Evolutionary conservation across 1,284 basidiomycete genomes (phyloP), one percentile per base, ranked within the genome.

Genomic region (Peniophora sp.): DNA sequence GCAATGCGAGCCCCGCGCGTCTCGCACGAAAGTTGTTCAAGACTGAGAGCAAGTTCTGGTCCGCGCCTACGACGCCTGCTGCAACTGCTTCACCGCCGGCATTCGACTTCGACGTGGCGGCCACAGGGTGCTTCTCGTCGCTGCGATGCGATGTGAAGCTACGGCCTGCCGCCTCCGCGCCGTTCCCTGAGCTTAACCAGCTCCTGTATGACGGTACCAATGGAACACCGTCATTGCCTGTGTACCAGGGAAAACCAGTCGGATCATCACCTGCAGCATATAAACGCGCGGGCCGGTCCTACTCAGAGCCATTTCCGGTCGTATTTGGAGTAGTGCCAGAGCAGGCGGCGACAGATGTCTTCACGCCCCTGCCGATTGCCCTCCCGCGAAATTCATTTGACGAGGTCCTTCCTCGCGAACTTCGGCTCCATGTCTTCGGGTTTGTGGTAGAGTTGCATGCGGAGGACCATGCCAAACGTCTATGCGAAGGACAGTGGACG

Each of bases 331-430:
- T 77, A 49, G 68, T 83, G 18, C 75, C 79, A 8, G n/a, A n/a
- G 15, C 58, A 68, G 20, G 63, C 68, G 20, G 64, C 69, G 10
- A 64, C 71, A 24, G 78, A 81, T 56, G 59, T 74, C 11, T 78
- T 79, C 55, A 61, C 66, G 41, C 76, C 81, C 22, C 63, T 80
- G 46, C 72, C 73, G 5, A 54, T 75, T 39, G 55, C 71, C 24
- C 62, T 69, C n/a, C 59, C 58, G 0, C 70, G 64, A 44, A 78
- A 85, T 60, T 68, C 75, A 57, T 88, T 90, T 55, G 83, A 86
- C 56, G 74, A 78, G 37, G 63, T 74, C 49, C 72, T 94, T 5
- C 91, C 92, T 1, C 76, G 74, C 49, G 92, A 95, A 63, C 64
- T 94, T 47, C 82, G 77, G 57, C 62, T 94, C 24, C 67, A 73